These are phyloP conservation scores for Asterophora parasitica DNA, from an alignment of 768 basidiomycete genomes.

Conservation along the genomic window DNA sequence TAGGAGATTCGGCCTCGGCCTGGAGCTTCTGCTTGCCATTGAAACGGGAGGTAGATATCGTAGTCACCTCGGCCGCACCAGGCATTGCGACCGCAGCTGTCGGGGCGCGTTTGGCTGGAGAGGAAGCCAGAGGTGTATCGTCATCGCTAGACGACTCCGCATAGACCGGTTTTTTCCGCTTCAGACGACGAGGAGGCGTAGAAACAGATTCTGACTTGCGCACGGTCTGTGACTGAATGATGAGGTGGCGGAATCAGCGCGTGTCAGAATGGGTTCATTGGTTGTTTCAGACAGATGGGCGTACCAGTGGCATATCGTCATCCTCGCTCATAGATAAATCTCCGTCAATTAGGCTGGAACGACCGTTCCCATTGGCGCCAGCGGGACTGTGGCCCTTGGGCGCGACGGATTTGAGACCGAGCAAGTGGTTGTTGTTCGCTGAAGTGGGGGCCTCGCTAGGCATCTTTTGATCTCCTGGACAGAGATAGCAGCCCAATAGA, in stretches of 20 bases:
- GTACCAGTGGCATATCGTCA: constrained; percentile 68
- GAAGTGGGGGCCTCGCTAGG: constrained; percentile 42
- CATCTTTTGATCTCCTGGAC: constrained; percentile 29
- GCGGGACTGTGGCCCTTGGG: constrained; percentile 11
- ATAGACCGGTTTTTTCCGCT: constrained; percentile 57
- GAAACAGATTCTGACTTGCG: constrained; percentile 41
- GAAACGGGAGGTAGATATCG: constrained; percentile 17
- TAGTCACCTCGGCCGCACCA: constrained; percentile 36
- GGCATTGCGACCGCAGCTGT: constrained; percentile 37
- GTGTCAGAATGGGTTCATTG: constrained; percentile 9
- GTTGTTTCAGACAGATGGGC: constrained; percentile 21
- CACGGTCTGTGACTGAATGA: constrained; percentile 49
- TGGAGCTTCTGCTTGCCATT: constrained; percentile 38
- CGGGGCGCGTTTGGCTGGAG: constrained; percentile 51
- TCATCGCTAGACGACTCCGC: constrained; percentile 66
- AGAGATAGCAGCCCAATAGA: constrained; percentile 19
- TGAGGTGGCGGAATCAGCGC: constrained; percentile 22
- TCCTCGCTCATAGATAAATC: constrained; percentile 60
- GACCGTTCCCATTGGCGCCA: constrained; percentile 42
- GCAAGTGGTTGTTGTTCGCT: constrained; percentile 19
- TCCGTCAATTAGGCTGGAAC: constrained; percentile 32
- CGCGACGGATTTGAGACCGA: too few relatives aligned
- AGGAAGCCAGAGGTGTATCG: constrained; percentile 68
- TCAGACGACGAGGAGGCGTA: constrained; percentile 35
- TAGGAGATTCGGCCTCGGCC: constrained; percentile 30